Percentiles rank a stretch among this genome's conserved stretches.
Evolutionary conservation across 2,329 filamentous ascomycete genomes (phyloP).

Genomic region (Neonectria hederae): DNA sequence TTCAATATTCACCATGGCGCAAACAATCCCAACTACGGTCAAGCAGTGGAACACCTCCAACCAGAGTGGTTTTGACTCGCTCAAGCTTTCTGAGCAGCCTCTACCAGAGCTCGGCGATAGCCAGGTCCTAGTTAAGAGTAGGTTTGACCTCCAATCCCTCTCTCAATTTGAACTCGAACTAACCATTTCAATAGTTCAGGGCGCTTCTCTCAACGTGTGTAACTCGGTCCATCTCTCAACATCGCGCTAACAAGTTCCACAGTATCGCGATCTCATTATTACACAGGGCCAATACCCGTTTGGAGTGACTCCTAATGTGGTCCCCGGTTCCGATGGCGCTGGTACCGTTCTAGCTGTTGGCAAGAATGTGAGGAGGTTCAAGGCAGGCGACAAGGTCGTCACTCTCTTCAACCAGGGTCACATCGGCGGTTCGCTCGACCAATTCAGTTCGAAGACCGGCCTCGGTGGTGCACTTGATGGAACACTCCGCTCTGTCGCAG

Average conservation of each 20-base stretch:
- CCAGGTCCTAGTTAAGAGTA: constrained; percentile 74
- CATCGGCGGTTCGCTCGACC: constrained; percentile 54
- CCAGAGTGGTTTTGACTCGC: constrained; percentile 62
- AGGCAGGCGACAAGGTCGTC: constrained; percentile 62
- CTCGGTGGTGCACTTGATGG: constrained; percentile 76
- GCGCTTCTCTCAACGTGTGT: constrained; percentile 60
- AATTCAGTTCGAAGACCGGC: constrained; percentile 57
- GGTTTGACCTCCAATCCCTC: constrained; percentile 17
- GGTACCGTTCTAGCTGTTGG: constrained; percentile 64
- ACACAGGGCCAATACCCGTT: constrained; percentile 60
- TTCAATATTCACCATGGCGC: constrained; percentile 33
- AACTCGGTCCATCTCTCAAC: neutral
- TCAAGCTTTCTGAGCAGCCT: constrained; percentile 64
- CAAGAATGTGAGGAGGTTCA: constrained; percentile 57
- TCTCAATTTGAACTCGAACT: neutral
- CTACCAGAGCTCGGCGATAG: constrained; percentile 72
- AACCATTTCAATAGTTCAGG: constrained; percentile 50
- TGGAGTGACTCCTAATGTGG: constrained; percentile 52
- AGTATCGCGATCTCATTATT: constrained; percentile 64
- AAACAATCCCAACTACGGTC: constrained; percentile 53
- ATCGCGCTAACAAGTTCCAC: constrained; percentile 13
- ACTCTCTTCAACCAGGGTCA: constrained; percentile 71
- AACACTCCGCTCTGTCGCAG: constrained; percentile 71
- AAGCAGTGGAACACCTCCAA: constrained; percentile 65
- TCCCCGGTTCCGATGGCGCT: constrained; percentile 63